Evolutionary conservation across 2,329 filamentous ascomycete genomes (phyloP).

Genomic region (Penicillium corylophilum): DNA sequence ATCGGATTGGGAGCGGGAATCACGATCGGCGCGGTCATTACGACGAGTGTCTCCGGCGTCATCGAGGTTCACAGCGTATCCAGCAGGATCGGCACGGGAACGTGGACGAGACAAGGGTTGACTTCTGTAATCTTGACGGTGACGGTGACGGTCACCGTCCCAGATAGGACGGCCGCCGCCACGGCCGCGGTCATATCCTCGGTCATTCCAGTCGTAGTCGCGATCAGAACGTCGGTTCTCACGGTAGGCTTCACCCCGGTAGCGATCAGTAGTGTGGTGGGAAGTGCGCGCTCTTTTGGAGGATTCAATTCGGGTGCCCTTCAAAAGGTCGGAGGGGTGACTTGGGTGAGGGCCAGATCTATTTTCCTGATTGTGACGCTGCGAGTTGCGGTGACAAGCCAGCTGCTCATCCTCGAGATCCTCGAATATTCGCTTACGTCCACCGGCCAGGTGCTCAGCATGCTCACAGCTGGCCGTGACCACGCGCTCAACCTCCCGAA

Average conservation of each 20-base stretch:
- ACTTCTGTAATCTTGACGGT: no score
- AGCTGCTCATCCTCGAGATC: constrained; percentile 5
- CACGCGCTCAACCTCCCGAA: constrained; percentile 34
- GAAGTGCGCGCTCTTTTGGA: neutral
- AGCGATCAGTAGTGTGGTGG: neutral
- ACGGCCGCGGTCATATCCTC: neutral
- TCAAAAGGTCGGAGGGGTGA: neutral
- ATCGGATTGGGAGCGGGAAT: no score
- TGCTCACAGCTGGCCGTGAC: constrained; percentile 36
- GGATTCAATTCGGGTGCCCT: neutral
- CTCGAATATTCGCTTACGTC: constrained; percentile 42
- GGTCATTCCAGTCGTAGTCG: neutral
- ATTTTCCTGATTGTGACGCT: neutral
- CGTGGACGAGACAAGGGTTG: no score
- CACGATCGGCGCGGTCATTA: no score
- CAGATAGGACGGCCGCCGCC: neutral
- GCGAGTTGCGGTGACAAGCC: neutral
- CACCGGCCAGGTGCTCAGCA: constrained; percentile 37
- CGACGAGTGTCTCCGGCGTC: neutral
- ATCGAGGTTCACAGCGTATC: neutral
- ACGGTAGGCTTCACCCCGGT: neutral
- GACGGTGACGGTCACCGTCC: neutral
- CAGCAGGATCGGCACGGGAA: neutral
- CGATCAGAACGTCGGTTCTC: no score
- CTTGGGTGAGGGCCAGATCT: neutral